Base-by-base conservation (phyloP, 495 filamentous ascomycete species). In the Penicillium daleae region DNA sequence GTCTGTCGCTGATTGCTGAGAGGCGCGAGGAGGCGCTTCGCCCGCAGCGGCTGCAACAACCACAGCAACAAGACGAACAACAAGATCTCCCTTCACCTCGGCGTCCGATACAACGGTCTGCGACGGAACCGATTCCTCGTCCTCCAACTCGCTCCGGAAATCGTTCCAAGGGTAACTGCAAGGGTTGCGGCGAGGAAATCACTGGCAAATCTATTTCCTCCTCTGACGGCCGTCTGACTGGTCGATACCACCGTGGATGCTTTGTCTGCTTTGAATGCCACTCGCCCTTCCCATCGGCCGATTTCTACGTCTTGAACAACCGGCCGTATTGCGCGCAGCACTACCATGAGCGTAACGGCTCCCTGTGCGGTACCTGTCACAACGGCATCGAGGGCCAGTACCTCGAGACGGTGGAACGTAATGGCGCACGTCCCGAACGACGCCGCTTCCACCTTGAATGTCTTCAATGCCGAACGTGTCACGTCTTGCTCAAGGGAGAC, bases 351-450 rank as follows among this genome's bases (percentile, higher is more conserved):
- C 84, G 93, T 39, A 99, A 99, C 70, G 86, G 87, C 42, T 94
- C 91, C 22, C 73, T 97, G 0, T 99, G 95, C 71, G 82, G 83
- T 2, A 83, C 82, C 39, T 99, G 95, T 71, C 85, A 91, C 67
- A 76, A 74, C 17, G 95, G 95, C 12, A 98, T 99, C 67, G 95
- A 99, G 70, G 95, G 95, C 3, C 87, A 94, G 63, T 99, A 96
- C 69, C 83, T 98, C n/a, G 93, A 97, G 69, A 96, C 93, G 13
- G 68, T 77, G 3, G 78, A 78, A 54, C 69, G 63, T 10, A 73
- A 67, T n/a, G 71, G 59, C 3, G 75, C 70, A 2, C 70, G 69
- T 7, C 87, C 90, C 44, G 76, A 83, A 46, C 75, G 84, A 48
- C 85, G 84, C 57, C 96, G 96, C 70, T 96, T 94, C 75, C 95